phyloP scores from a whole-genome alignment of 2,329 filamentous ascomycete species.

The Akanthomyces lecanii region DNA sequence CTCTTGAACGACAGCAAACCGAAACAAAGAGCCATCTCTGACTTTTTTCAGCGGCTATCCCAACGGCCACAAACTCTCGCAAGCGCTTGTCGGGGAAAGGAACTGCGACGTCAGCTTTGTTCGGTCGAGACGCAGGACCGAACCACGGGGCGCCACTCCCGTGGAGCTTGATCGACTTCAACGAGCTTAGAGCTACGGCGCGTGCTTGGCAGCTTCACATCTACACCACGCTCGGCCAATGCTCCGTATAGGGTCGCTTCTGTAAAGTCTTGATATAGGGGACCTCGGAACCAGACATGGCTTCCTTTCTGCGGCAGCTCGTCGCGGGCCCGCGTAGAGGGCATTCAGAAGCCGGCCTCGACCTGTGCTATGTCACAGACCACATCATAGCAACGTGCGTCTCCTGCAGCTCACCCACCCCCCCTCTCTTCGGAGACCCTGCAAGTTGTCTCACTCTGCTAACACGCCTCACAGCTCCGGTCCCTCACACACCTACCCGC shows the following conservation, averaged over 20 bases:
- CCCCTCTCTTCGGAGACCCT: neutral
- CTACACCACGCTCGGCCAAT: neutral
- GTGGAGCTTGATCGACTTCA: neutral
- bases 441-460: conserved; percentile 6
- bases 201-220: neutral
- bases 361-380: conserved; percentile 93
- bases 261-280: neutral
- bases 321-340: conserved; percentile 81
- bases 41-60: too few species aligned
- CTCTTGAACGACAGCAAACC: neutral
- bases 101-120: neutral
- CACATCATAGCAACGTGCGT: conserved; percentile 62
- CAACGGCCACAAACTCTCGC: too few species aligned
- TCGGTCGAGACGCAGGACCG: neutral
- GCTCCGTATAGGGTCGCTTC: neutral
- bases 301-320: conserved; percentile 80
- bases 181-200: too few species aligned
- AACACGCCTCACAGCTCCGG: conserved; percentile 62
- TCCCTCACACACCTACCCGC: conserved; percentile 82
- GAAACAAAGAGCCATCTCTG: neutral
- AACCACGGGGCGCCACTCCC: neutral
- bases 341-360: conserved; percentile 82
- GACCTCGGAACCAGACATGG: conserved; percentile 42
- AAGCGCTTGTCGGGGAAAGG: neutral
- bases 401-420: neutral